A percentile compares a stretch with the other conserved stretches of the same genome.
Conservation (phyloP, 257 asterid species). For the Solanum peruvianum region DNA sequence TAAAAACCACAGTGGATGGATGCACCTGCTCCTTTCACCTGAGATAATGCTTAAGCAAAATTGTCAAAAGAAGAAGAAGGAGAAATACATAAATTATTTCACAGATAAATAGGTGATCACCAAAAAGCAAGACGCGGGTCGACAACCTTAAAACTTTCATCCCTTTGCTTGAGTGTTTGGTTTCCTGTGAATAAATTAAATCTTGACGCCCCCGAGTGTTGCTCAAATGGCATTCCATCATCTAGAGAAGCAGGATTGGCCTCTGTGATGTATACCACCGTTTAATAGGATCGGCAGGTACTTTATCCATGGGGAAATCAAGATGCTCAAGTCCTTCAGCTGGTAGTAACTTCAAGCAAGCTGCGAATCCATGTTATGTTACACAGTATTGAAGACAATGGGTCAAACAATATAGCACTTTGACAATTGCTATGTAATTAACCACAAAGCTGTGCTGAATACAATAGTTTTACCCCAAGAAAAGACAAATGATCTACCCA, state of each 20-base stretch:
- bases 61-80: background rate
- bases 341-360: conserved; percentile 75
- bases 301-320: conserved; percentile 44
- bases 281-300: conserved; percentile 30
- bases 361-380: conserved; percentile 16
- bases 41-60: conserved; percentile 1
- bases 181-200: conserved; percentile 86
- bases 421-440: background rate
- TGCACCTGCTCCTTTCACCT: conserved; percentile 45
- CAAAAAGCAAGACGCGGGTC: background rate
- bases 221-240: conserved; percentile 27
- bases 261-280: conserved; percentile 45
- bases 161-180: conserved; percentile 79
- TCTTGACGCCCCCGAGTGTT: conserved; percentile 35
- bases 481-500: background rate
- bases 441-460: background rate
- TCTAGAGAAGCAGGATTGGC: conserved; percentile 17
- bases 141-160: conserved; percentile 61
- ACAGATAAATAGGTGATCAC: background rate
- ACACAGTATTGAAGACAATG: background rate
- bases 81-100: background rate
- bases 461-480: background rate
- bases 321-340: conserved; percentile 74
- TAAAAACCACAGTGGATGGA: conserved; percentile 65
- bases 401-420: background rate